A percentile compares a stretch with the other conserved stretches of the same genome.
Evolutionary conservation across 441 rosid species (phyloP).

Genomic region (Populus hybrid): DNA sequence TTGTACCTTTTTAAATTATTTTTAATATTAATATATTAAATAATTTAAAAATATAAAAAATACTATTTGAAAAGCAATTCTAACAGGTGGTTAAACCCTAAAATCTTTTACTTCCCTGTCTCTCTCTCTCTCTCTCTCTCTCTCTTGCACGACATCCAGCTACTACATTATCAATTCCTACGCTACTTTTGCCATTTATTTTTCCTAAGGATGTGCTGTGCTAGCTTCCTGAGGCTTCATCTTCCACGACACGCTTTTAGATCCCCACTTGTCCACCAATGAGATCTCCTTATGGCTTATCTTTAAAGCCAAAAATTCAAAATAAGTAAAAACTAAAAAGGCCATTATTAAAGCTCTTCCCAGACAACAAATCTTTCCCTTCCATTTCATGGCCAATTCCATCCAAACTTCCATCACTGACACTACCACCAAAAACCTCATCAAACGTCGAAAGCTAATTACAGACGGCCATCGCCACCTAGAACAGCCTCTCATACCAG

Average conservation of each 20-base stretch:
- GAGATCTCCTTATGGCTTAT: conserved; percentile 3
- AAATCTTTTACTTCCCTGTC: no score
- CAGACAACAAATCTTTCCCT: background rate
- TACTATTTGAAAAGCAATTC: no score
- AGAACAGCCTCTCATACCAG: conserved; percentile 36
- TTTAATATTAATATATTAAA: no score
- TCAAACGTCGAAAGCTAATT: conserved; percentile 25
- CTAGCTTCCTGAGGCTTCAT: background rate
- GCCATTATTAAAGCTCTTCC: background rate
- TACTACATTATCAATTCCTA: background rate
- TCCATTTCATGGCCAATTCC: background rate
- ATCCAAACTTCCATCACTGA: background rate
- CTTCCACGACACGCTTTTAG: background rate
- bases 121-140: no score
- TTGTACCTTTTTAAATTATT: no score
- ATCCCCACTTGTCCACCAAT: background rate
- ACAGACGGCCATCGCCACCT: background rate
- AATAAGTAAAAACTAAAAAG: background rate
- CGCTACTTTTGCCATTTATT: background rate
- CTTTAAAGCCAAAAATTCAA: background rate
- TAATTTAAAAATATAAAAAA: no score
- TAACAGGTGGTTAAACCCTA: no score
- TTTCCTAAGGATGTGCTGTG: background rate
- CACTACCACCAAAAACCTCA: background rate
- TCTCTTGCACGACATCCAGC: no score